Evolutionary conservation across 805 yeast genomes (phyloP), one percentile per base, ranked within the genome.

Genomic region (Kodamaea neixiangensis): DNA sequence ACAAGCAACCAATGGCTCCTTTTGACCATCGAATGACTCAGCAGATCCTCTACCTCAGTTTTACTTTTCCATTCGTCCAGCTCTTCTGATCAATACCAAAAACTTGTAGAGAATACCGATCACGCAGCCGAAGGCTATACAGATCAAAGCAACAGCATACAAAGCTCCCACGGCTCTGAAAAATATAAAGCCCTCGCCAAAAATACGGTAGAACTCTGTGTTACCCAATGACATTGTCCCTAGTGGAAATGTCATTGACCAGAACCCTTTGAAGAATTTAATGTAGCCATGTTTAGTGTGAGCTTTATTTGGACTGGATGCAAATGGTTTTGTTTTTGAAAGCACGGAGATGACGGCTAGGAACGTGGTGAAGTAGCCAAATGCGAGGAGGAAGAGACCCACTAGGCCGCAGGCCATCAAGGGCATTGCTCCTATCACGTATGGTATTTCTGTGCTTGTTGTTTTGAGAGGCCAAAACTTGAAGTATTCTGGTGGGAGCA

Each of bases 231-330:
- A 74, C 85, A 88, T 50, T 6, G 69, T 89, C 2, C 97, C 97
- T 57, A 89, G 61, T 3, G 97, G 97, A 83, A 91, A 91, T 54
- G 97, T 87, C 74, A 87, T 80, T n/a, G 91, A 83, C 97, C 97
- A 88, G 82, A 58, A 65, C 1, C 62, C 60, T 10, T 57, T 54
- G 45, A 53, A 59, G 48, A 63, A 64, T 39, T 40, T 47, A 19
- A 64, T 55, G 33, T 59, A 53, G 14, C 63, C 68, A 21, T 56
- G 46, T 25, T 34, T 40, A 35, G 54, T 48, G 50, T 62, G 65
- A 2, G 46, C 41, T 0, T 54, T 50, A 55, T 68, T 68, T 9
- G 65, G 65, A 19, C 58, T 59, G 22, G 54, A 54, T 7, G 75
- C 64, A 49, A 73, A 71, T 11, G 76, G 76, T 19, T 49, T 51